These are phyloP conservation scores for Macrophomina tecta DNA, from an alignment of 2,329 filamentous ascomycete species.

Conservation along the genomic window DNA sequence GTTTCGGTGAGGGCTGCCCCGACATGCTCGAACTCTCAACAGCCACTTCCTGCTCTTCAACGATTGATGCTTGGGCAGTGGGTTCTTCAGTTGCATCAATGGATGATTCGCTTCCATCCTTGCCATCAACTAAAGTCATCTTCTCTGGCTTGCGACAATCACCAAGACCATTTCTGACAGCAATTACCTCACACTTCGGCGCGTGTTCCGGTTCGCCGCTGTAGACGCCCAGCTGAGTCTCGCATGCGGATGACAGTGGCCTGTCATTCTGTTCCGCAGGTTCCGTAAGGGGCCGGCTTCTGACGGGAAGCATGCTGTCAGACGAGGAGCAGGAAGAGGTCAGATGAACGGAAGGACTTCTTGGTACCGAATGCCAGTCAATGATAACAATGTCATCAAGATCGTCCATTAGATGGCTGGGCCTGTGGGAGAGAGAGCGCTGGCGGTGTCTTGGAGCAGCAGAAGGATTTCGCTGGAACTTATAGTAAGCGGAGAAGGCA, in stretches of 20 bases:
- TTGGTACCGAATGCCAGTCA: not conserved
- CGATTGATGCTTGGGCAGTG: not conserved
- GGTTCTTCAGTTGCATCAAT: not conserved
- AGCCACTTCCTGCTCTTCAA: not conserved
- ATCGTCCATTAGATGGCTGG: not conserved
- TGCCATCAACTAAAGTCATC: not conserved
- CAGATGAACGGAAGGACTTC: not conserved
- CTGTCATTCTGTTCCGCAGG: not conserved
- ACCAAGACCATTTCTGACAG: no score
- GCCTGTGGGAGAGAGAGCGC: not conserved
- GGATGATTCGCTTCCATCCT: not conserved
- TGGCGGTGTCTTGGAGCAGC: not conserved
- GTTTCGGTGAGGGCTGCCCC: not conserved
- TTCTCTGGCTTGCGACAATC: not conserved
- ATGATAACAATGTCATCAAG: not conserved
- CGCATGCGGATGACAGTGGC: not conserved
- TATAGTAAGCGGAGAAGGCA: not conserved
- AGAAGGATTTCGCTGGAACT: not conserved
- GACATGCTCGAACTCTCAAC: not conserved
- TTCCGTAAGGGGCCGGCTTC: not conserved
- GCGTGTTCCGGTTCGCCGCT: not conserved
- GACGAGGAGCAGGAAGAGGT: not conserved
- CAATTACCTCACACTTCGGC: not conserved
- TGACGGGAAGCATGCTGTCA: not conserved
- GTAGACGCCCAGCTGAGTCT: not conserved